These are phyloP conservation scores for Raffaelea deltoideospora DNA, from an alignment of 2,329 filamentous ascomycete species.

Conservation along the genomic window DNA sequence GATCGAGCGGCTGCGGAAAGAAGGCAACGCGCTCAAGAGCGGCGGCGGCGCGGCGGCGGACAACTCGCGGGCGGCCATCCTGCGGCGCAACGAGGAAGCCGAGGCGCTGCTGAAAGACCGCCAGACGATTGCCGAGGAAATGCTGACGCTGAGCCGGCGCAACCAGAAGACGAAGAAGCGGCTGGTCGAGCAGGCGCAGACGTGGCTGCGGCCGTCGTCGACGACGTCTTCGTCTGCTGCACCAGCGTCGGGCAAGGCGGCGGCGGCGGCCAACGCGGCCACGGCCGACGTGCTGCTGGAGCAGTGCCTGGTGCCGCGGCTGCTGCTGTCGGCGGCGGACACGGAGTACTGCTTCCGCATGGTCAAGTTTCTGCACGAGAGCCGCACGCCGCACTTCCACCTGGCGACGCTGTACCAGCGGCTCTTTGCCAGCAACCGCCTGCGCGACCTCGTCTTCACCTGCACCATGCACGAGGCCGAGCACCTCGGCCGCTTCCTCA, in stretches of 20 bases:
- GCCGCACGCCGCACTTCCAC: constrained; percentile 72
- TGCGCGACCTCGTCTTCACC: constrained; percentile 72
- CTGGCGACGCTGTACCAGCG: constrained; percentile 71
- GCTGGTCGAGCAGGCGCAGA: constrained; percentile 58
- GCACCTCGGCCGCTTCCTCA: constrained; percentile 82
- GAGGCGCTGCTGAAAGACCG: constrained; percentile 54
- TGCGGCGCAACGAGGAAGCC: constrained; percentile 55
- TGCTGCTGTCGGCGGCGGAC: constrained; percentile 71
- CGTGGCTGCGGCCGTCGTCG: constrained; percentile 59
- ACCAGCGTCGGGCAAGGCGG: no score
- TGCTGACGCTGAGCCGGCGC: constrained; percentile 51
- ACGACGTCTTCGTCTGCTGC: no score
- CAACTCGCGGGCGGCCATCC: constrained; percentile 48
- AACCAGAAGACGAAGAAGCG: constrained; percentile 53
- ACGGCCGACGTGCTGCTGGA: constrained; percentile 70
- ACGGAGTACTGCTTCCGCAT: constrained; percentile 80
- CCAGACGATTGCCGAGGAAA: constrained; percentile 57
- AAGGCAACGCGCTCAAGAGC: constrained; percentile 50
- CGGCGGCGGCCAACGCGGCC: constrained; percentile 13
- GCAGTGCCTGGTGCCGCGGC: constrained; percentile 79
- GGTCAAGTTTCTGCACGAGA: constrained; percentile 74
- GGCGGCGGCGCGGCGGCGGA: constrained; percentile 57
- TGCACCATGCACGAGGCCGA: constrained; percentile 85
- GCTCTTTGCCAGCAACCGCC: constrained; percentile 67
- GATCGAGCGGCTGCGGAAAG: constrained; percentile 50